A percentile compares a stretch with the other conserved stretches of the same genome.
phyloP scores from a whole-genome alignment of 2,329 filamentous ascomycete species.

The Epichloe elymi region DNA sequence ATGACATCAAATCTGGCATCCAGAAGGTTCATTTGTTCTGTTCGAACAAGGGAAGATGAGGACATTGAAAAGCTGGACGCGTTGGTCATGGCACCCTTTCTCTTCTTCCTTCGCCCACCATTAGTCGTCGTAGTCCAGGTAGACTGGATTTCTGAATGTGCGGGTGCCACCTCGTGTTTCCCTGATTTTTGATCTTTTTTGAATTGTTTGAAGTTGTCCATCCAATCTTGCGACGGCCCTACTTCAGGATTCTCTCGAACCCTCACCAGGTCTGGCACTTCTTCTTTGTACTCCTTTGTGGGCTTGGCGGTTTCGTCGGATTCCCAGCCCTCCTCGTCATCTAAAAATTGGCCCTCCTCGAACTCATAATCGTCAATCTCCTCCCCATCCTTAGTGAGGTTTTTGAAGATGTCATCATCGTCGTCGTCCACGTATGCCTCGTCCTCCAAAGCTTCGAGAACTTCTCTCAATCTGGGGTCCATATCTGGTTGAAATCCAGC shows the following conservation, averaged over 20 bases:
- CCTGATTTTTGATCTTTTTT: conserved; percentile 60
- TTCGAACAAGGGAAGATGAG: conserved; percentile 73
- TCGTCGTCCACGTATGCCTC: conserved; percentile 85
- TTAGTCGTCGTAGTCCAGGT: conserved; percentile 64
- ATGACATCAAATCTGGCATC: conserved; percentile 88
- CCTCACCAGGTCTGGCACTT: conserved; percentile 35
- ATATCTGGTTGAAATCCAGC: conserved; percentile 95
- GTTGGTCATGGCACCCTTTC: conserved; percentile 84
- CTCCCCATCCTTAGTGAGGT: conserved; percentile 53
- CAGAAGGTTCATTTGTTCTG: conserved; percentile 71
- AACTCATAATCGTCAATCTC: conserved; percentile 75
- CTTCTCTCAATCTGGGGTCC: conserved; percentile 85
- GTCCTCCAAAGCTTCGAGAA: conserved; percentile 85
- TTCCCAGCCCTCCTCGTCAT: conserved; percentile 78
- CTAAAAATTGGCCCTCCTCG: conserved; percentile 48
- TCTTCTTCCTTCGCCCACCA: conserved; percentile 78
- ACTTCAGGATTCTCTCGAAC: conserved; percentile 40
- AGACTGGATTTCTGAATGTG: conserved; percentile 53
- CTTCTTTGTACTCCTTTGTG: conserved; percentile 40
- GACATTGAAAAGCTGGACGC: conserved; percentile 86
- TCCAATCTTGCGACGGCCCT: conserved; percentile 65
- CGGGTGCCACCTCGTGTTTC: conserved; percentile 25
- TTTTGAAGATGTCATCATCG: conserved; percentile 75
- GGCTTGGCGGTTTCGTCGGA: conserved; percentile 84
- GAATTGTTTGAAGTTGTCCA: conserved; percentile 87